Percentiles rank a stretch among this genome's conserved stretches.
Conservation (phyloP, 495 filamentous ascomycete genomes). For the Xylaria venustula region DNA sequence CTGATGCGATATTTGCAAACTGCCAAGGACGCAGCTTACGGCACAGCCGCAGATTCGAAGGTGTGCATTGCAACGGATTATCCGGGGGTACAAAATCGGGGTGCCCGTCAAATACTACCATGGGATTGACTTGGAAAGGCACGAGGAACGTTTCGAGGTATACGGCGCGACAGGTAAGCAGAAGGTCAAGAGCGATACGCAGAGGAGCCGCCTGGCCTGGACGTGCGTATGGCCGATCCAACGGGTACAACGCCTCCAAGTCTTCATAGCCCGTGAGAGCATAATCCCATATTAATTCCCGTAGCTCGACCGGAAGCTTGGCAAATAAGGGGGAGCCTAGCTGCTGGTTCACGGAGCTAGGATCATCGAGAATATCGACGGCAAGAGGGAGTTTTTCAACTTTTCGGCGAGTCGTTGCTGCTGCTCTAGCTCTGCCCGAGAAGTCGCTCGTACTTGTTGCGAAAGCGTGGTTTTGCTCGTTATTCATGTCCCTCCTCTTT, state of each 20-base stretch:
- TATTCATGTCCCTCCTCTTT: not conserved
- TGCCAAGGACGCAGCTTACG: constrained; percentile 25
- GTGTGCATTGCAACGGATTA: constrained; percentile 15
- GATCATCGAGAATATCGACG: constrained; percentile 16
- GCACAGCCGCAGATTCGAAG: constrained; percentile 2
- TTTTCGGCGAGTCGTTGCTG: not conserved
- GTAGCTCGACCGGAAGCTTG: constrained; percentile 26
- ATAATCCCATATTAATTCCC: constrained; percentile 27
- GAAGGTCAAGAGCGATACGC: constrained; percentile 17
- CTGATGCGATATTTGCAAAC: constrained; percentile 26
- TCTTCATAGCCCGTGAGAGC: constrained; percentile 27
- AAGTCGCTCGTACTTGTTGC: constrained; percentile 3
- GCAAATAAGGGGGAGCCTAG: constrained; percentile 16
- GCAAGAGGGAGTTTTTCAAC: constrained; percentile 22
- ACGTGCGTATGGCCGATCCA: constrained; percentile 10
- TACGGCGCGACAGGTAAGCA: constrained; percentile 26
- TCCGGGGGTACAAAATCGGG: constrained; percentile 14
- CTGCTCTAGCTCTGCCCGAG: constrained; percentile 1
- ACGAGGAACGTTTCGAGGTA: constrained; percentile 28
- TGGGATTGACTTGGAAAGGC: constrained; percentile 27
- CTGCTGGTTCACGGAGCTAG: constrained; percentile 17
- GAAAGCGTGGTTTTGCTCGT: not conserved
- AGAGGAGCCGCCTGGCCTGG: constrained; percentile 24
- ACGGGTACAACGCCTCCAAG: constrained; percentile 13
- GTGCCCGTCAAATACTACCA: constrained; percentile 24